Base-by-base conservation (phyloP, 2,329 filamentous ascomycete species). In the Fusarium tuaranense region DNA sequence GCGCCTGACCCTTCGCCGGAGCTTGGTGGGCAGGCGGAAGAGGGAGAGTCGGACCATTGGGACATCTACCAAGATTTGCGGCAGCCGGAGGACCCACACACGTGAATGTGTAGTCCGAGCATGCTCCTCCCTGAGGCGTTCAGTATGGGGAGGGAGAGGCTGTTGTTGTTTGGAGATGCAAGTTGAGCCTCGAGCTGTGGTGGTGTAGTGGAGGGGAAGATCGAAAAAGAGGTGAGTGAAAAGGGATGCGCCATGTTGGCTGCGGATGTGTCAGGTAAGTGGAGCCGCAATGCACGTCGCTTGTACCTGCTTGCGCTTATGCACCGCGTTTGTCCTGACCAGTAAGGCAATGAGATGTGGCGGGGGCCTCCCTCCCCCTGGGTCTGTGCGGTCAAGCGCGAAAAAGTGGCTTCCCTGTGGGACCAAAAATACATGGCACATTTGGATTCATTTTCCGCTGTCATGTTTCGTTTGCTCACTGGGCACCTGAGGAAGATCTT, bases 1-100 rank as follows among this genome's bases (percentile, higher is more conserved):
- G 67, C 89, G 88, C 71, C 89, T 86, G 68, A 88, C 88, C 76
- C 87, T 88, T 70, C 89, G 88, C 80, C 88, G 87, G 77, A 90
- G 85, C 83, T 87, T 88, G 72, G 85, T 86, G 70, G 89, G 89
- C 61, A 90, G 84, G 70, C 88, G 87, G 81, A 89, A 86, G 81
- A 90, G 81, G 78, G 84, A 84, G 75, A 86, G 76, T 75, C 82
- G 82, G 72, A 84, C 82, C 83, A 84, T 84, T 67, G 67, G 76
- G 73, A 46, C 70, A 73, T 76, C 63, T 58, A 69, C 41, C 27
- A 70, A 59, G 66, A 63, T 57, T 63, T 66, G 75, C 68, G 69
- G 68, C 65, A 74, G 71, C 66, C 66, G 71, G 46, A 70, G 70
- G 71, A 76, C 77, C 67, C 76, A 69, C 67, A 61, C 74, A 67